A percentile compares a stretch with the other conserved stretches of the same genome.
These are phyloP conservation scores for Cryptococcus sp. DNA, from an alignment of 1,284 basidiomycete genomes.

Conservation along the genomic window DNA sequence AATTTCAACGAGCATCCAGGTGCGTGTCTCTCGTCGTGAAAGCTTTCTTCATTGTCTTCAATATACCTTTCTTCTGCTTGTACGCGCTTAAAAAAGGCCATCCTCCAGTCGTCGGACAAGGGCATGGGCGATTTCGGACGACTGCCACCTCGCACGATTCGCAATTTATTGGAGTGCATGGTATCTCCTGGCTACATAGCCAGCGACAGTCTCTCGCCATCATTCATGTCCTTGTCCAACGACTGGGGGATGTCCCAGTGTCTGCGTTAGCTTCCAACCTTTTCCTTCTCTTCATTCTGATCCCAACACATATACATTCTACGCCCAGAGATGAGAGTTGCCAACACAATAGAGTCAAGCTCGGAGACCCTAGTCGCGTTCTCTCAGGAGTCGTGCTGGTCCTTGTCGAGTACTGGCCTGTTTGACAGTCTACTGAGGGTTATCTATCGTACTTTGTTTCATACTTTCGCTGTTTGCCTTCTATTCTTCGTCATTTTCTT, in stretches of 20 bases:
- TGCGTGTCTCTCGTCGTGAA: too few species aligned
- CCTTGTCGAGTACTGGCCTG: constrained; percentile 45
- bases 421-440: constrained; percentile 47
- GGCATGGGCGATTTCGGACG: too few species aligned
- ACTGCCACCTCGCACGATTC: too few species aligned
- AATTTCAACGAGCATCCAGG: too few species aligned
- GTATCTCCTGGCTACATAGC: too few species aligned
- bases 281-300: constrained; percentile 1
- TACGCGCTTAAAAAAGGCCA: too few species aligned
- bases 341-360: constrained; percentile 54
- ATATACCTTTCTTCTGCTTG: too few species aligned
- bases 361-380: constrained; percentile 46
- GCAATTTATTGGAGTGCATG: too few species aligned
- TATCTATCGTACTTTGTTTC: constrained; percentile 1
- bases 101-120: too few species aligned
- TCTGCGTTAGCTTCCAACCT: neutral
- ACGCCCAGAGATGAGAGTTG: constrained; percentile 47
- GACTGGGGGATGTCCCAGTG: neutral
- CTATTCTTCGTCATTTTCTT: neutral
- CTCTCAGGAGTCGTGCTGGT: constrained; percentile 32
- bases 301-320: neutral
- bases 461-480: neutral
- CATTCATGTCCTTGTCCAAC: neutral
- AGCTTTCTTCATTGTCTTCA: too few species aligned
- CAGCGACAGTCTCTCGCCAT: neutral